Conservation (phyloP, 1,284 basidiomycete genomes). For the Leccinum insigne region DNA sequence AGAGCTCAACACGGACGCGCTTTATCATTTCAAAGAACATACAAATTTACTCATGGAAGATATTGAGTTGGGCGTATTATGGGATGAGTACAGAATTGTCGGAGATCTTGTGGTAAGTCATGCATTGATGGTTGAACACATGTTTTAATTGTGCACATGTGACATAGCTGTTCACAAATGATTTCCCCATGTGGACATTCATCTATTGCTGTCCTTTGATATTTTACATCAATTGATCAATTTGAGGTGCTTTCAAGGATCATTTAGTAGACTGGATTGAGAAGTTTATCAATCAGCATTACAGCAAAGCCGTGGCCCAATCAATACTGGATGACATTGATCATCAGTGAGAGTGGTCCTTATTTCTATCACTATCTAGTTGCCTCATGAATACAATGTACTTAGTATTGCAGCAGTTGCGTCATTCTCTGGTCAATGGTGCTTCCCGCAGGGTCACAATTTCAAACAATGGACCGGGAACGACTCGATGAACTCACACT, state of each 20-base stretch:
- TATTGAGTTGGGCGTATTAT: not conserved
- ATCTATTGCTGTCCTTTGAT: not conserved
- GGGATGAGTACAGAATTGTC: conserved; percentile 1
- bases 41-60: not conserved
- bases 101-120: not conserved
- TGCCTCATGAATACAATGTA: too few species aligned
- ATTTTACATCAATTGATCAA: not conserved
- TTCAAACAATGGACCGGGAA: not conserved
- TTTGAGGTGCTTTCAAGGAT: not conserved
- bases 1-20: not conserved
- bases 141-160: too few species aligned
- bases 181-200: not conserved
- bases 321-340: not conserved
- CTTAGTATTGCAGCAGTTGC: not conserved
- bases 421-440: not conserved
- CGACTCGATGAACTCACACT: not conserved
- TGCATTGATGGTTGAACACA: not conserved
- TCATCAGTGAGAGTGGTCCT: not conserved
- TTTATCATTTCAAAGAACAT: not conserved
- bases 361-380: too few species aligned
- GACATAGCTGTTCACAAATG: conserved; percentile 1
- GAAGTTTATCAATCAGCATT: not conserved
- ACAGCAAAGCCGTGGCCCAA: not conserved
- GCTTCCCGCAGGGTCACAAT: not conserved
- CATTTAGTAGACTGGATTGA: not conserved